Base-by-base conservation (phyloP, 2,329 filamentous ascomycete species). In the Cladophialophora chaetospira region DNA sequence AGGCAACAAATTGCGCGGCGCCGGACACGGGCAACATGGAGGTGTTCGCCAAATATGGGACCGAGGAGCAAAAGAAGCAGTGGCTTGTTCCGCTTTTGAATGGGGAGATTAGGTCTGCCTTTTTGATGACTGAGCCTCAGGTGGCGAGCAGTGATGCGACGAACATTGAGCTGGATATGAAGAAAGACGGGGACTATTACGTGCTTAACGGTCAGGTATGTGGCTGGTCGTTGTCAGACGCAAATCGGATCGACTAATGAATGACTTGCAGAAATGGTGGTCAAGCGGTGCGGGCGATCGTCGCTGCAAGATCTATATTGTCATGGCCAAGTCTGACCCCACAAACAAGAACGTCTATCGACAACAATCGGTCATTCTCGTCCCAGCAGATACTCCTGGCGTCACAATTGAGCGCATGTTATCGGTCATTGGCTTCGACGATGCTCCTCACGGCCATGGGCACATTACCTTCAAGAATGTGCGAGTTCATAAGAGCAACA, bases 11-110 rank as follows among this genome's bases (percentile, higher is more conserved):
- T 75, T 96, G 91, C 75, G 82, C 91, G 31, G 91, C 91, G 3
- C 91, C 92, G 2, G 91, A 96, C 73, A 96, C 92, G 3, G 91
- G 91, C 47, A 96, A 96, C 75, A 96, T 96, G 91, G 91, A 96
- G 72, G 91, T 96, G 19, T 72, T 96, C 65, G 91, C 91, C 69
- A 94, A 93, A 77, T 96, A 96, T 71, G 91, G 90, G 9, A 85
- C 82, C 46, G 91, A 96, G 77, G 62, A 57, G 49, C 63, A 65
- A 51, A 96, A 96, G 82, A 81, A 83, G 66, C 72, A 88, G 71
- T 96, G 91, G 91, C 79, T 96, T 53, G 82, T 79, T 66, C 91
- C 91, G 4, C 77, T 96, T 67, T 82, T 96, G 74, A 84, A 91
- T 5, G 91, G 91, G 64, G 80, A 90, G 77, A 95, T 96, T 65